These are phyloP conservation scores for Mortierella sp. DNA, from an alignment of 371 early-diverging fungal species.

Conservation along the genomic window DNA sequence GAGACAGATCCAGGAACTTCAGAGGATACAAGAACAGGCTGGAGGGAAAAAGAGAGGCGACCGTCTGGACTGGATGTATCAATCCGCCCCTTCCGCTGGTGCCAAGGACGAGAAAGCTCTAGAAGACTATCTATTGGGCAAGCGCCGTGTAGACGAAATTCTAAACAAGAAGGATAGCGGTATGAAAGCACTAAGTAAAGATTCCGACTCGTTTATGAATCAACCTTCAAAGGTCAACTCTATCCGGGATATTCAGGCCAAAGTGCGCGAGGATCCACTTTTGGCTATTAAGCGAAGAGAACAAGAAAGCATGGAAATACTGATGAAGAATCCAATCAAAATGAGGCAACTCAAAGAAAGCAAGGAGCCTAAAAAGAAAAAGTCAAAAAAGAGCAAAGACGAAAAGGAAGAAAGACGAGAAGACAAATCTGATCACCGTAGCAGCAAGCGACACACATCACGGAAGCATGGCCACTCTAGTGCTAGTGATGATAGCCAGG, in stretches of 20 bases:
- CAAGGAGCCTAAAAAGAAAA: constrained; percentile 57
- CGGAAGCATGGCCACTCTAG: constrained; percentile 11
- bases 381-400: constrained; percentile 39
- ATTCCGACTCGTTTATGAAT: constrained; percentile 56
- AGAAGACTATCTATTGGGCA: constrained; percentile 94
- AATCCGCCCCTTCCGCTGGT: constrained; percentile 71
- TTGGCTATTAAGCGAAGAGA: constrained; percentile 89
- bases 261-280: constrained; percentile 94
- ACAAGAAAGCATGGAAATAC: constrained; percentile 81
- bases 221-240: constrained; percentile 77
- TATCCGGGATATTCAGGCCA: constrained; percentile 83
- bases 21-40: constrained; percentile 82
- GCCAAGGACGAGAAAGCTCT: constrained; percentile 62
- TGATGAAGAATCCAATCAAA: constrained; percentile 82
- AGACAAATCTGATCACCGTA: constrained; percentile 27
- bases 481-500: constrained; percentile 11
- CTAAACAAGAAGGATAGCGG: constrained; percentile 64
- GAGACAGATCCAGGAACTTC: constrained; percentile 87
- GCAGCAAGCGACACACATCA: constrained; percentile 27
- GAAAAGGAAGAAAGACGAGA: constrained; percentile 31
- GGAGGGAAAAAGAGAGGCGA: constrained; percentile 81
- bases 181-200: constrained; percentile 59
- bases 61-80: constrained; percentile 97
- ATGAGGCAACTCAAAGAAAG: constrained; percentile 68
- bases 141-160: constrained; percentile 82